These are phyloP conservation scores for Picea mariana DNA, from an alignment of 83 land plant genomes.

Conservation along the genomic window DNA sequence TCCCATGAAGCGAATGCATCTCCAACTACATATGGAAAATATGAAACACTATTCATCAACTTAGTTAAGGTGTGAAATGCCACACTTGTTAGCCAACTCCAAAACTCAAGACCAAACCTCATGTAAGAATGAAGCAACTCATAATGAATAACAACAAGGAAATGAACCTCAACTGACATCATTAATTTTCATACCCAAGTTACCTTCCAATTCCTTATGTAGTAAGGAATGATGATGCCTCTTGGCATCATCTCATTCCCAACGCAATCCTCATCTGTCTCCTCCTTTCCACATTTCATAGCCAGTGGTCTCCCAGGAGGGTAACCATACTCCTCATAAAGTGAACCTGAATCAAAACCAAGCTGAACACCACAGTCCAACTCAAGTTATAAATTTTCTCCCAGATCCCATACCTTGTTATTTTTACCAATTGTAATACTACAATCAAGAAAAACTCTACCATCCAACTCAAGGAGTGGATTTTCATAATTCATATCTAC, in stretches of 20 bases:
- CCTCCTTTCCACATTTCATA: not conserved
- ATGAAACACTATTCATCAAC: not conserved
- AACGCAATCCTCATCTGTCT: not conserved
- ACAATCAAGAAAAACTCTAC: not conserved
- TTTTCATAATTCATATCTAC: not conserved
- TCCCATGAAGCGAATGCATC: not conserved
- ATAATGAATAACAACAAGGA: not conserved
- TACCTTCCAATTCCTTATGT: not conserved
- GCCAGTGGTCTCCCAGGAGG: not conserved
- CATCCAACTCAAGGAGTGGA: not conserved
- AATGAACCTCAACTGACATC: not conserved
- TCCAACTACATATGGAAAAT: not conserved
- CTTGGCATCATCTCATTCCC: not conserved
- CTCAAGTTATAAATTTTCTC: not conserved
- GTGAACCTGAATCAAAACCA: not conserved
- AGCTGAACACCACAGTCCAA: not conserved
- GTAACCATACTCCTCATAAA: no score
- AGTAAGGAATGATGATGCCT: not conserved
- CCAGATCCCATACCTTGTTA: not conserved
- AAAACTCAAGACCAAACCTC: not conserved
- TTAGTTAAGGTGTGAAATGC: not conserved
- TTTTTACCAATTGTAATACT: not conserved
- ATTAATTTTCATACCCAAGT: not conserved
- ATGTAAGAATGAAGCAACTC: not conserved
- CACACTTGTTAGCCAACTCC: not conserved